A percentile compares a stretch with the other conserved stretches of the same genome.
phyloP scores from a whole-genome alignment of 306 rosid species.

The Rosa multiflora region DNA sequence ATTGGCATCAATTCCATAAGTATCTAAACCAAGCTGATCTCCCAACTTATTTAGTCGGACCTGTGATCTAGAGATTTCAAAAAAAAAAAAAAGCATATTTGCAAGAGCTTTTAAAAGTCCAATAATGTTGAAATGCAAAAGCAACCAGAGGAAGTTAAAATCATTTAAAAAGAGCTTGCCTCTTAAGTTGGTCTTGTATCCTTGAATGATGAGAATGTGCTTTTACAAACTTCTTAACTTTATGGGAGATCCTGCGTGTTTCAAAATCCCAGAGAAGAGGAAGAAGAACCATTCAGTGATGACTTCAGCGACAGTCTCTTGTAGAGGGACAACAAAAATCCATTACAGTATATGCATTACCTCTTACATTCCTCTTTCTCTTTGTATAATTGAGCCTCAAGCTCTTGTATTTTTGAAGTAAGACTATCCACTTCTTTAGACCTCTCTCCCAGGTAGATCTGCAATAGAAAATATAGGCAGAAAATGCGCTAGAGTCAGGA shows the following conservation, averaged over 20 bases:
- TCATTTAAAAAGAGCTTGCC: constrained; percentile 39
- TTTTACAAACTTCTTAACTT: constrained; percentile 73
- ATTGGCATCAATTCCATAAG: constrained; percentile 50
- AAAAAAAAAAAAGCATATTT: constrained; percentile 28
- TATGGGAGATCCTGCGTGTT: constrained; percentile 66
- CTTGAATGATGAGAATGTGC: constrained; percentile 50
- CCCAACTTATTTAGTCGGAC: constrained; percentile 73
- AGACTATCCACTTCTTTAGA: constrained; percentile 79
- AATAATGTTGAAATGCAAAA: not conserved
- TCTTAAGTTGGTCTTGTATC: constrained; percentile 77
- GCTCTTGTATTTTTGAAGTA: constrained; percentile 87
- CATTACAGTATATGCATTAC: constrained; percentile 26
- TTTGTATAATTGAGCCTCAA: constrained; percentile 61
- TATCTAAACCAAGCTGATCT: constrained; percentile 71
- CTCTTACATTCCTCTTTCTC: constrained; percentile 83
- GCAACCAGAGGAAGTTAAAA: not conserved
- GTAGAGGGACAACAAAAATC: not conserved
- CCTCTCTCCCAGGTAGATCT: constrained; percentile 71
- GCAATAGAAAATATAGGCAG: constrained; percentile 4
- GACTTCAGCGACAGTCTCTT: not conserved
- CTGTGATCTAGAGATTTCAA: constrained; percentile 59
- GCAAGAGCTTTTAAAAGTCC: not conserved
- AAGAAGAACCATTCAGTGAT: constrained; percentile 24
- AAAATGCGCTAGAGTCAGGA: not conserved
- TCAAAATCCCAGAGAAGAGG: constrained; percentile 18